Evolutionary conservation across 106 monocot genomes (phyloP).

Genomic region (Narthecium ossifragum): DNA sequence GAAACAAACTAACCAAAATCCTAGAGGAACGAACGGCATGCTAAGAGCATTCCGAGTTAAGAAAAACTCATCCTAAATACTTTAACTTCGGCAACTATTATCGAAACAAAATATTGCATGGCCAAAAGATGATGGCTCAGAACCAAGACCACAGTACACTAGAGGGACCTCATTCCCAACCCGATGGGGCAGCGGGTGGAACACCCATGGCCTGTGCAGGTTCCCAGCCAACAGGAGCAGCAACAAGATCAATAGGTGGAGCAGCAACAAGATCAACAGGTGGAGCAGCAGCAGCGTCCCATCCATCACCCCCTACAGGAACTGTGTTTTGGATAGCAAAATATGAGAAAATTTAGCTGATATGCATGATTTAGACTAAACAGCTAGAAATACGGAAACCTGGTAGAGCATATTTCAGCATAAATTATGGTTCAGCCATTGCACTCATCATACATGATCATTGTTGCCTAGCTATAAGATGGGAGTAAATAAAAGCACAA

Average conservation of each 20-base stretch:
- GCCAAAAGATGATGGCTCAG: too few relatives aligned
- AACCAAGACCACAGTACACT: too few relatives aligned
- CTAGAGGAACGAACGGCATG: neutral
- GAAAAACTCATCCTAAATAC: neutral
- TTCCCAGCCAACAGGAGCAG: slow-evolving; percentile 19
- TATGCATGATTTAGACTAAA: neutral
- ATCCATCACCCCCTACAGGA: slow-evolving; percentile 16
- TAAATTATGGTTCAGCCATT: too few relatives aligned
- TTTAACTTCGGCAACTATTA: neutral
- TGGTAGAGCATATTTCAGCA: neutral
- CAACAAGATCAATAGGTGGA: neutral
- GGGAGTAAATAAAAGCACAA: neutral
- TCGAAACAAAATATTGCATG: neutral
- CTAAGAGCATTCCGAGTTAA: neutral
- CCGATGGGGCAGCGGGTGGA: neutral
- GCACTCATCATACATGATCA: too few relatives aligned
- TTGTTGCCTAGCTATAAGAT: too few relatives aligned
- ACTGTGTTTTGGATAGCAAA: neutral
- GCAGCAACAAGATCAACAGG: neutral
- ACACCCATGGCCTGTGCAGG: neutral
- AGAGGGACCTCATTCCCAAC: slow-evolving; percentile 10
- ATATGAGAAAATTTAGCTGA: neutral
- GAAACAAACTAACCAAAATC: neutral
- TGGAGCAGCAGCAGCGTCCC: slow-evolving; percentile 36
- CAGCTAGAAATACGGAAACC: neutral